phyloP scores from a whole-genome alignment of 371 early-diverging fungal species.

The Actinomortierella wolfii region DNA sequence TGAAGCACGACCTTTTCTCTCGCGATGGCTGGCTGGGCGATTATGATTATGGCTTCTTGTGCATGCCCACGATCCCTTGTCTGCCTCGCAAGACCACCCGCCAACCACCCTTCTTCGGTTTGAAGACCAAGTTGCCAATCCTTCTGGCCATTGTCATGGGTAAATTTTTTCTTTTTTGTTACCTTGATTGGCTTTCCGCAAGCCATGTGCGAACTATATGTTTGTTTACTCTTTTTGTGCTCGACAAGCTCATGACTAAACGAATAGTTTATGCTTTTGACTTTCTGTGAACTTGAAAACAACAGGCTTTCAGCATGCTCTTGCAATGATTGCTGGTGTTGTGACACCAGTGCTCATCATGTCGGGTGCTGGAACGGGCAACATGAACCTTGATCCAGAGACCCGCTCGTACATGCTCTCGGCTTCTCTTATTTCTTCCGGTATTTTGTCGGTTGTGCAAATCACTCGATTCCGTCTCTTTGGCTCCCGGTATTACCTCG shows the following conservation, averaged over 20 bases:
- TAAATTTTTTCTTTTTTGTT: neutral
- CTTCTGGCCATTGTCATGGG: conserved; percentile 62
- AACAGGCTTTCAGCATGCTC: conserved; percentile 33
- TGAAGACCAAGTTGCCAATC: conserved; percentile 59
- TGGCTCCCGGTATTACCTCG: conserved; percentile 52
- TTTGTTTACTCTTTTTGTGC: neutral
- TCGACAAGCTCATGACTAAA: neutral
- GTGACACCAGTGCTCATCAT: conserved; percentile 56
- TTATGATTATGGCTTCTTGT: conserved; percentile 59
- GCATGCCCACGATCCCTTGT: conserved; percentile 49
- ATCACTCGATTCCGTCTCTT: conserved; percentile 55
- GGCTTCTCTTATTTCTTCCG: conserved; percentile 51
- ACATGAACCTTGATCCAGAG: conserved; percentile 51
- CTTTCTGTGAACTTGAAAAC: neutral
- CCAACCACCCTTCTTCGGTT: conserved; percentile 62
- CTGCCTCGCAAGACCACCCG: conserved; percentile 43
- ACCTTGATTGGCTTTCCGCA: neutral
- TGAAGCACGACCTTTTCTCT: conserved; percentile 53
- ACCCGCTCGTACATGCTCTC: conserved; percentile 58
- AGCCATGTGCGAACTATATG: neutral
- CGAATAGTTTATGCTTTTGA: neutral
- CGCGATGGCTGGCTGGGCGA: conserved; percentile 66
- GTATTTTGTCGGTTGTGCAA: conserved; percentile 50
- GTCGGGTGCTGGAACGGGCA: conserved; percentile 51
- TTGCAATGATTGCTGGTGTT: conserved; percentile 57